Conservation (phyloP, 2,329 filamentous ascomycete species). For the Hypoxylon sp. region DNA sequence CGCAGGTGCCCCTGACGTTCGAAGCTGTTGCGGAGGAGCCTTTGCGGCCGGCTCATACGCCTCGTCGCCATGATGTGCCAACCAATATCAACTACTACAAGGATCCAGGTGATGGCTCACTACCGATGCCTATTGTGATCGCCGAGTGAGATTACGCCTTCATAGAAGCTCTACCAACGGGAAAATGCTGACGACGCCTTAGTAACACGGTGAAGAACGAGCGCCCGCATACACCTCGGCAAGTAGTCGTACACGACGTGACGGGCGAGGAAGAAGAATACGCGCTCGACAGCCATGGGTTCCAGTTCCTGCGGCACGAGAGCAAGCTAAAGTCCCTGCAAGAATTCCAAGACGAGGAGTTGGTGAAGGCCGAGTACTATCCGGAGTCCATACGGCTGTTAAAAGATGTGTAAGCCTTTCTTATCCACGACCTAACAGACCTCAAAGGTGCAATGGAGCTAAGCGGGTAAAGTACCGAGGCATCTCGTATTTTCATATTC, state of each 20-base stretch:
- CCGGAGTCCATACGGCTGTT: slow-evolving; percentile 78
- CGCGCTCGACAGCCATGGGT: slow-evolving; percentile 60
- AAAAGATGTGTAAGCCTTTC: slow-evolving; percentile 62
- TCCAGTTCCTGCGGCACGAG: slow-evolving; percentile 56
- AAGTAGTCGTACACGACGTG: slow-evolving; percentile 60
- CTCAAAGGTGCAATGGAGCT: slow-evolving; percentile 47
- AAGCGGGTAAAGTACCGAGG: slow-evolving; percentile 70
- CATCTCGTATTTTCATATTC: slow-evolving; percentile 75
- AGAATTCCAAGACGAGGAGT: slow-evolving; percentile 66
- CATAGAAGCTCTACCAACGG: neutral
- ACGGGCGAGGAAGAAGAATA: slow-evolving; percentile 59
- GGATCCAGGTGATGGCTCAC: slow-evolving; percentile 51
- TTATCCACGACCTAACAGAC: neutral
- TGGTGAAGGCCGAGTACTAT: slow-evolving; percentile 77
- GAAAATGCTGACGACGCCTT: slow-evolving; percentile 2
- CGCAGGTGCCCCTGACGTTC: slow-evolving; percentile 13
- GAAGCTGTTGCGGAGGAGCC: slow-evolving; percentile 4
- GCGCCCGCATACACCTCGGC: slow-evolving; percentile 63
- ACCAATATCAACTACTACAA: slow-evolving; percentile 52
- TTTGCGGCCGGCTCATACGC: neutral
- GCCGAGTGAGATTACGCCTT: slow-evolving; percentile 43
- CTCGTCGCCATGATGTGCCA: slow-evolving; percentile 40
- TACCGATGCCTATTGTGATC: slow-evolving; percentile 50
- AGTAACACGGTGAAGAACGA: slow-evolving; percentile 53
- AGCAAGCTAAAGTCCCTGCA: slow-evolving; percentile 53